phyloP scores from a whole-genome alignment of 345 rosid species.

The Brassica cretica region DNA sequence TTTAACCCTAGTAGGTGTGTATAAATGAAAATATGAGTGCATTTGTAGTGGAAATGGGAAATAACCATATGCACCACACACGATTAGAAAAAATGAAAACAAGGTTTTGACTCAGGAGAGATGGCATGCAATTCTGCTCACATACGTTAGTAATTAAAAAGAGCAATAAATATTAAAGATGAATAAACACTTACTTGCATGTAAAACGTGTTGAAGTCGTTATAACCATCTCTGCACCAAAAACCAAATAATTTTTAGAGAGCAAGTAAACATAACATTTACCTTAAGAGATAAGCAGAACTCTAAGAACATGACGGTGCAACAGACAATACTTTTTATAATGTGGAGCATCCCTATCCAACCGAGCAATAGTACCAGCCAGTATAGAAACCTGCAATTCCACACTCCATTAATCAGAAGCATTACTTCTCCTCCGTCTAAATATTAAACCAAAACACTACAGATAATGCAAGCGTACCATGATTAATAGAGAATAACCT shows the following conservation, averaged over 20 bases:
- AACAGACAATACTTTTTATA: conserved; percentile 64
- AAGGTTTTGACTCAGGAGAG: background rate
- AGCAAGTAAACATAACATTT: background rate
- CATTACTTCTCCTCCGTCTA: background rate
- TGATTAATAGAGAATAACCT: background rate
- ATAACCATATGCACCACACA: conserved; percentile 8
- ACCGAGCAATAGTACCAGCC: conserved; percentile 94
- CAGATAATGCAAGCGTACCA: background rate
- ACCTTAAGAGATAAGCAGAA: conserved; percentile 19
- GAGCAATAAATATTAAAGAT: too few relatives aligned
- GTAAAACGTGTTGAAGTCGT: conserved; percentile 97
- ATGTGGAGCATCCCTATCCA: conserved; percentile 95
- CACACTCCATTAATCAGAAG: conserved; percentile 25
- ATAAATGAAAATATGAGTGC: background rate
- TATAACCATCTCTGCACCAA: conserved; percentile 96
- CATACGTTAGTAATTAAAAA: too few relatives aligned
- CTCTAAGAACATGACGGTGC: conserved; percentile 18
- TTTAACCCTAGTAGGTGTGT: background rate
- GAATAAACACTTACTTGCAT: conserved; percentile 71
- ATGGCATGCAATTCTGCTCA: too few relatives aligned
- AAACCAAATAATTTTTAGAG: conserved; percentile 15
- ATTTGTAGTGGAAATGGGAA: conserved; percentile 7
- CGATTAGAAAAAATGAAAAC: background rate
- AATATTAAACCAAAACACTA: background rate
- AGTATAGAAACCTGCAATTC: conserved; percentile 83